Evolutionary conservation across 2,329 filamentous ascomycete genomes (phyloP), one percentile per base, ranked within the genome.

Genomic region (Dactylellina drechsleri): DNA sequence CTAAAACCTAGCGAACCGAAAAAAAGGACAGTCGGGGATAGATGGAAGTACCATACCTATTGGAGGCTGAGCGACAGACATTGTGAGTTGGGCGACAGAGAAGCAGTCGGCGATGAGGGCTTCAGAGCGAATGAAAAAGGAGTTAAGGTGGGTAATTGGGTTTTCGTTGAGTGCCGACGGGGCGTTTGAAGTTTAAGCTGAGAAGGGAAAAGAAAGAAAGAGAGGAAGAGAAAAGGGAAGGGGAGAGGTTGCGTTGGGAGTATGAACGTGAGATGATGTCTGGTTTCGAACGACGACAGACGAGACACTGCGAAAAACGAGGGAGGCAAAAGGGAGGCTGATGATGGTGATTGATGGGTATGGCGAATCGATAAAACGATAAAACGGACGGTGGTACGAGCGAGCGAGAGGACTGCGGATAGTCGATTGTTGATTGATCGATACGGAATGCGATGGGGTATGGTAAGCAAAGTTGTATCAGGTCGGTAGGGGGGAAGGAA

Each of bases 51-150:
- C 28, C 65, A 36, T 58, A 75, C 71, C 71, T 75, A 75, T 75
- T 75, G 53, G 71, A 53, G 71, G 64, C 52, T 75, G 71, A 64
- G 58, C 71, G 58, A 75, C 36, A 65, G 71, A 75, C 71, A 75
- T 75, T 40, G 23, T 59, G 54, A 28, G 43, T 52, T 50, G 43
- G 16, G n/a, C 20, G 47, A 23, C 56, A 50, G 52, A n/a, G 36
- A 43, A 8, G 41, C 23, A 20, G 59, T 28, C 59, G 68, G 61
- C 49, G 61, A 26, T 45, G 36, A 18, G 15, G 36, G 12, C 4
- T 52, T 18, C 4, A 18, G 16, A 23, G 31, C 28, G 53, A 18
- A 31, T 16, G 53, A 40, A 18, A 40, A 28, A 43, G 53, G 43
- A 31, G 62, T 40, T 20, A 15, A 26, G 16, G 40, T 13, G 36